Base-by-base conservation (phyloP, 1,284 basidiomycete species). In the Ustilago bromivora region DNA sequence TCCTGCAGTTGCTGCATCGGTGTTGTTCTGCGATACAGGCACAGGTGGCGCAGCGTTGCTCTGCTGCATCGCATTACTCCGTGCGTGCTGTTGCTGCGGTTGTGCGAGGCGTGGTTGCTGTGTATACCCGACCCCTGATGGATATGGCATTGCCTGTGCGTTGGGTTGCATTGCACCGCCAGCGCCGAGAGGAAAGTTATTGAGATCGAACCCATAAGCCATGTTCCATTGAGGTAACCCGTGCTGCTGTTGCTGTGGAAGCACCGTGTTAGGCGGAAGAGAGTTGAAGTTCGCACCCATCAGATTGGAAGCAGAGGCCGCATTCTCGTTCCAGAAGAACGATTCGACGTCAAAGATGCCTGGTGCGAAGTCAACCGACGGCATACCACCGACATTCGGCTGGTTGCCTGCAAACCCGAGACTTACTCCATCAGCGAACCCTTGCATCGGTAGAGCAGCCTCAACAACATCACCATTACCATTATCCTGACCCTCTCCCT, bases 311-410 rank as follows among this genome's bases (percentile, higher is more conserved):
- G 59, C 55, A 13, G 61, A 61, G 19, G 59, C 57, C 5, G 71
- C 75, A 34, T 79, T 80, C 34, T 82, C 80, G 63, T 82, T 82
- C 80, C 80, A 82, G 64, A 78, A 82, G 56, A 80, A 79, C 32
- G 71, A 72, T 56, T 82, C 80, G 52, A 79, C 73, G 57, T 82
- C 80, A 52, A 81, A 81, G 54, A 79, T 68, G 4, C 73, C 71
- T 36, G 78, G 79, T 11, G 78, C 71, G 41, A 70, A 78, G 43
- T 46, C 43, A 46, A 46, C 43, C 43, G 43, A 46, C 43, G 43
- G 43, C 43, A 46, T 19, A 15, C 54, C 53, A 28, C 49, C 41
- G 23, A 40, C 23, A 35, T 49, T 54, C 3, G 5, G 4, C 34
- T 19, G 54, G 28, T 56, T 38, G n/a, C 19, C 8, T 23, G 38